These are phyloP conservation scores for Ogataea sp. DNA, from an alignment of 805 yeast genomes.

Conservation along the genomic window DNA sequence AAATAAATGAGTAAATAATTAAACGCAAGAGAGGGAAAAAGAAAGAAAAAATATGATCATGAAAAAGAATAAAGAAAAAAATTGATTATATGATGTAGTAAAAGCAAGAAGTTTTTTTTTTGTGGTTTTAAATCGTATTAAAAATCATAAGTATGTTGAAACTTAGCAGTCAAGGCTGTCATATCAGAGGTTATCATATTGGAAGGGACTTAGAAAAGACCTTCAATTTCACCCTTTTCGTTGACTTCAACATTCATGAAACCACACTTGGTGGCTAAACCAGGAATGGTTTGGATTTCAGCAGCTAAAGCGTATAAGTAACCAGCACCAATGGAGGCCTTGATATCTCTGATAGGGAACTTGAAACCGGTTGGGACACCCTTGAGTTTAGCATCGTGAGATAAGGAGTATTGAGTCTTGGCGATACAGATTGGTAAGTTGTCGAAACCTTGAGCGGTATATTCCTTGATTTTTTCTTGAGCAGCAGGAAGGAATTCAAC, in stretches of 20 bases:
- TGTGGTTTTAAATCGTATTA: too few relatives aligned
- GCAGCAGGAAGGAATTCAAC: conserved; percentile 82
- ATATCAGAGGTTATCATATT: too few relatives aligned
- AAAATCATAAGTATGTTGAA: not conserved
- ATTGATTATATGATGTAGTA: not conserved
- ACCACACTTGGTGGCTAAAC: conserved; percentile 92
- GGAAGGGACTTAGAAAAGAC: conserved; percentile 50
- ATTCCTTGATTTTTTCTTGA: conserved; percentile 67
- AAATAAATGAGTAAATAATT: not conserved
- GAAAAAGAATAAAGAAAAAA: not conserved
- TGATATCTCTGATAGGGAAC: conserved; percentile 89
- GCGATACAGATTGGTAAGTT: conserved; percentile 94
- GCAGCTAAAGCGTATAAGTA: conserved; percentile 95
- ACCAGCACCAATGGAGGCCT: conserved; percentile 95
- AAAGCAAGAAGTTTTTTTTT: too few relatives aligned
- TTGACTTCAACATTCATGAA: conserved; percentile 95
- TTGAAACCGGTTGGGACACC: conserved; percentile 94
- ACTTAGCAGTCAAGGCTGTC: too few relatives aligned
- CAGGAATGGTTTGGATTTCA: conserved; percentile 96
- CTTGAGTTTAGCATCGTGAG: conserved; percentile 88
- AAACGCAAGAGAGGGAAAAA: not conserved
- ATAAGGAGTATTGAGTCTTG: conserved; percentile 92
- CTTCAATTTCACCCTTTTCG: conserved; percentile 86
- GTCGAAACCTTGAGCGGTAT: conserved; percentile 82
- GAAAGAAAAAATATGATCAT: not conserved